These are phyloP conservation scores for Neofusicoccum parvum DNA, from an alignment of 2,329 filamentous ascomycete genomes.

Conservation along the genomic window DNA sequence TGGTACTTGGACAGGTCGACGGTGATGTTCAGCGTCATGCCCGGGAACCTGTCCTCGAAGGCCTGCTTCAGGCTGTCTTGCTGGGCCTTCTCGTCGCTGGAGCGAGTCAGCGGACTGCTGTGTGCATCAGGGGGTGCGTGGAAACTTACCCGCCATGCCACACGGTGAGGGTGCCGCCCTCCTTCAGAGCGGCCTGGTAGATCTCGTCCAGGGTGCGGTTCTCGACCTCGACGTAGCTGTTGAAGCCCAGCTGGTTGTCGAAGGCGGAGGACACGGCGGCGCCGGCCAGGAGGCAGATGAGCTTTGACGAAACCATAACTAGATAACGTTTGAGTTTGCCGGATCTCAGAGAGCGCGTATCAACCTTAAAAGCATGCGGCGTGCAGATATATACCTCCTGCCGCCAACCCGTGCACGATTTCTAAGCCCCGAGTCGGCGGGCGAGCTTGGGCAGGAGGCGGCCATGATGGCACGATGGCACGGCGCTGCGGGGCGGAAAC, in stretches of 20 bases:
- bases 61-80: slow-evolving; percentile 44
- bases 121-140: background rate
- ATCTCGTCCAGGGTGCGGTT: slow-evolving; percentile 54
- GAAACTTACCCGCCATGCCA: slow-evolving; percentile 48
- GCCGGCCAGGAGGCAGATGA: slow-evolving; percentile 3
- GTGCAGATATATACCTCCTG: too few species aligned
- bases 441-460: too few species aligned
- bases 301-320: background rate
- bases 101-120: background rate
- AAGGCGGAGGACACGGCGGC: slow-evolving; percentile 6
- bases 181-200: slow-evolving; percentile 50
- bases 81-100: slow-evolving; percentile 44
- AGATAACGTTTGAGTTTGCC: background rate
- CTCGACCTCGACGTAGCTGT: slow-evolving; percentile 35
- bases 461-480: too few species aligned
- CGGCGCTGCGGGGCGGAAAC: too few species aligned
- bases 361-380: too few species aligned
- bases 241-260: slow-evolving; percentile 11
- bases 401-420: too few species aligned
- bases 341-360: too few species aligned
- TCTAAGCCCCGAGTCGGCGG: too few species aligned
- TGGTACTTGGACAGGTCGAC: slow-evolving; percentile 61
- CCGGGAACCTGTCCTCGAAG: slow-evolving; percentile 53
- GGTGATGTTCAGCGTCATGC: slow-evolving; percentile 55
- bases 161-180: slow-evolving; percentile 49